Percentiles rank a stretch among this genome's conserved stretches.
phyloP scores from a whole-genome alignment of 192 early-diverging fungal genomes.

The Backusella tarrabulga region DNA sequence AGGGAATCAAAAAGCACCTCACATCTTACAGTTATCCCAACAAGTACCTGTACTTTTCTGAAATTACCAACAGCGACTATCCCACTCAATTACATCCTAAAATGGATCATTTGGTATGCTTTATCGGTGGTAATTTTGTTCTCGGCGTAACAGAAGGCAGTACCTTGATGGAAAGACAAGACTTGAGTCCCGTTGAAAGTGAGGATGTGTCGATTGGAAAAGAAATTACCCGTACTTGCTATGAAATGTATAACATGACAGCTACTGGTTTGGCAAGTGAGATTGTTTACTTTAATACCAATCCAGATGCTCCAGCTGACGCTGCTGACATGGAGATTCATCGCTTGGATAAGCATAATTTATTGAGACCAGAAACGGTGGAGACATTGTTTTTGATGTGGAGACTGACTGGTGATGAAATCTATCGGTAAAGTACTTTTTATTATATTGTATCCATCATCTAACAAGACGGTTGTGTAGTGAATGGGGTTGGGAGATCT shows the following conservation, averaged over 20 bases:
- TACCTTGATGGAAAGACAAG: conserved; percentile 29
- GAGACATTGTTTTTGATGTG: conserved; percentile 89
- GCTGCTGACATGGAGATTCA: conserved; percentile 67
- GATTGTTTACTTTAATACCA: conserved; percentile 73
- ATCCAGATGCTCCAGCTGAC: conserved; percentile 20
- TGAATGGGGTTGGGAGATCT: conserved; percentile 86
- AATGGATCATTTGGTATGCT: conserved; percentile 97
- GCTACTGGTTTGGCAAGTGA: conserved; percentile 81
- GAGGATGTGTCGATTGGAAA: conserved; percentile 74
- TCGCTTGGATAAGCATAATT: conserved; percentile 65
- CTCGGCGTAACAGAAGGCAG: conserved; percentile 68
- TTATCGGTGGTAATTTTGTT: conserved; percentile 82
- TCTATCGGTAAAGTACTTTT: conserved; percentile 64
- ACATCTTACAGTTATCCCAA: conserved; percentile 55
- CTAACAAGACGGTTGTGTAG: conserved; percentile 23
- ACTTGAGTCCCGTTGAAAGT: conserved; percentile 45
- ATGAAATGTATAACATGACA: conserved; percentile 78
- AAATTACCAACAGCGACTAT: conserved; percentile 36
- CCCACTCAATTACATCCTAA: conserved; percentile 46
- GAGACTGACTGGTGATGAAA: conserved; percentile 79
- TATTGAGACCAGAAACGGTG: conserved; percentile 87
- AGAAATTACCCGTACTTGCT: conserved; percentile 75
- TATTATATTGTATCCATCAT: not conserved
- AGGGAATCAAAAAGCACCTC: conserved; percentile 67
- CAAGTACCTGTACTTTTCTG: conserved; percentile 65